These are phyloP conservation scores for Colletotrichum tropicale DNA, from an alignment of 2,329 filamentous ascomycete species.

Conservation along the genomic window DNA sequence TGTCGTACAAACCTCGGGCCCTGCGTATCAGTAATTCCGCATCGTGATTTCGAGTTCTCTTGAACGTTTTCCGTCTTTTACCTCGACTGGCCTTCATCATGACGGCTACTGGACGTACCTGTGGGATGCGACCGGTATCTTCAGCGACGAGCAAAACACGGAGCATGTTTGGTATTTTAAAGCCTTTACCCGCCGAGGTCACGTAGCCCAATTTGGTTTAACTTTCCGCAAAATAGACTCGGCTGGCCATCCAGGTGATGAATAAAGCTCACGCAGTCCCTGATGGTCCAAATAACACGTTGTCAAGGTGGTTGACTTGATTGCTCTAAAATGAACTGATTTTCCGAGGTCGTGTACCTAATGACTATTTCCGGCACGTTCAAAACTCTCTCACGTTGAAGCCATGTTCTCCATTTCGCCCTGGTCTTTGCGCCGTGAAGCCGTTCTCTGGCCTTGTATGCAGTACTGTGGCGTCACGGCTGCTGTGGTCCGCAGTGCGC, in stretches of 20 bases:
- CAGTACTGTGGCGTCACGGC: neutral
- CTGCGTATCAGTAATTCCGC: neutral
- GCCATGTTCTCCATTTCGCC: neutral
- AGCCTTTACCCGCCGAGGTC: too few relatives aligned
- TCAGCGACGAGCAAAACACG: neutral
- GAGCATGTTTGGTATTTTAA: neutral
- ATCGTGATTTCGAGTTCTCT: accelerated
- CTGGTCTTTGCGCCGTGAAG: neutral
- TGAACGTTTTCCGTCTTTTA: accelerated
- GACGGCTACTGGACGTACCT: too few relatives aligned
- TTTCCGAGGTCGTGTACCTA: neutral
- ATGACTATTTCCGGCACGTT: neutral
- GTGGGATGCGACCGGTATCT: neutral
- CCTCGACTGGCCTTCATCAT: neutral
- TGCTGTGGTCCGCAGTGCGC: neutral
- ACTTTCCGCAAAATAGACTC: neutral
- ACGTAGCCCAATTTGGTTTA: too few relatives aligned
- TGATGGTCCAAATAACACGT: accelerated
- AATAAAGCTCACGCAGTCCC: neutral
- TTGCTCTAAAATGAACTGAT: neutral
- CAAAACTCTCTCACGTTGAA: accelerated
- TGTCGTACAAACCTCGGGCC: accelerated
- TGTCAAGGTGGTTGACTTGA: neutral
- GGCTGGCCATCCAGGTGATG: neutral
- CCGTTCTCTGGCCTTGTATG: neutral